Base-by-base conservation (phyloP, 2,329 filamentous ascomycete species). In the Ramularia collo-cygni region DNA sequence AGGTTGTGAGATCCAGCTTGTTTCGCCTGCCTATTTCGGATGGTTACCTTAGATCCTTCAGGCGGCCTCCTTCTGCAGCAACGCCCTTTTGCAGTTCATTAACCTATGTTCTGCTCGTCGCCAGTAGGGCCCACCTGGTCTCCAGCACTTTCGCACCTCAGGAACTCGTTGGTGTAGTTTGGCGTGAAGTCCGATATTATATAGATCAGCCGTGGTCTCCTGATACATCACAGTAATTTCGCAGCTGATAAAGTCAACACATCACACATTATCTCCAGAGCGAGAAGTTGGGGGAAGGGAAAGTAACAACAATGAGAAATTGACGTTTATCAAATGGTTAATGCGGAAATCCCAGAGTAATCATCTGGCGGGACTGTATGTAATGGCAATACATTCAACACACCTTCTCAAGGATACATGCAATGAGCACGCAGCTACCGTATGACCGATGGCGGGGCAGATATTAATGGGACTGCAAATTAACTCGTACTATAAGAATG, bases 41-140 rank as follows among this genome's bases (percentile, higher is more conserved):
- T 31, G 29, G 29, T 13, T 34, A n/a, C n/a, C n/a, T n/a, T n/a
- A 15, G 17, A 18, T 30, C 28, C 15, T 18, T 44, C 30, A 47
- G 40, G 46, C 48, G 36, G 2, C 83, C 83, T 30, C 83, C 83
- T 28, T 74, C 65, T 29, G 62, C 63, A 35, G 80, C 79, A 47
- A 87, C 75, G 40, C 77, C 69, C 62, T 79, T 70, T 69, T 87
- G 83, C 53, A 87, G 64, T 52, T 71, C 69, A 3, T 52, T 71
- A 69, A 3, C 70, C 77, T 78, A 87, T 87, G 28, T 74, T 72
- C 74, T 82, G 83, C 75, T 88, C 83, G 54, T 88, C 83, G 8
- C 79, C 81, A 1, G 65, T 71, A 0, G 83, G 83, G 60, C 87
- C 82, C 29, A 62, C 60, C 0, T 80, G 82, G 36, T 85, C 83